Percentiles rank a stretch among this genome's conserved stretches.
Conservation (phyloP, 495 filamentous ascomycete genomes). For the Aspergillus bridgeri region DNA sequence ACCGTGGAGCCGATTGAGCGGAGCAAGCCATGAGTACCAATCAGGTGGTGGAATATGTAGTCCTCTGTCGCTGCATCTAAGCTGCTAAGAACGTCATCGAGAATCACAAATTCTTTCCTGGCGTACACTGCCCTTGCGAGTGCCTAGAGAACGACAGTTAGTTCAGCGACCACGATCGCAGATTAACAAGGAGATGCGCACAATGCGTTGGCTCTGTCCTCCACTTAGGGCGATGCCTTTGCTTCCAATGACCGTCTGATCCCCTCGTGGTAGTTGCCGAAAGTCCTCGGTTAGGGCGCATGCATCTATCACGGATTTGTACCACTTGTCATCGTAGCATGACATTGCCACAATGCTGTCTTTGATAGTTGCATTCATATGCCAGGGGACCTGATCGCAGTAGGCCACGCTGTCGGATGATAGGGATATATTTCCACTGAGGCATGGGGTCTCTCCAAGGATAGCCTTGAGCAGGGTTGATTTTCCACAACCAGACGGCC, state of each 20-base stretch:
- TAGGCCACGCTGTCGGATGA: slow-evolving; percentile 43
- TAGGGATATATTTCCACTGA: slow-evolving; percentile 40
- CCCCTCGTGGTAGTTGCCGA: slow-evolving; percentile 49
- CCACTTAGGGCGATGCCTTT: slow-evolving; percentile 63
- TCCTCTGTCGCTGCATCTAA: slow-evolving; percentile 60
- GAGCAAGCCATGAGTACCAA: slow-evolving; percentile 54
- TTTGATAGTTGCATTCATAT: slow-evolving; percentile 56
- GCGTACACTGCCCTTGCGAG: slow-evolving; percentile 59
- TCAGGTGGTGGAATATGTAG: slow-evolving; percentile 53
- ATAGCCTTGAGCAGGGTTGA: slow-evolving; percentile 55
- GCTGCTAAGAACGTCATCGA: slow-evolving; percentile 61
- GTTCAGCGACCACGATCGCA: background rate
- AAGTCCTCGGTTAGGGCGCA: slow-evolving; percentile 59
- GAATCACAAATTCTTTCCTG: slow-evolving; percentile 48
- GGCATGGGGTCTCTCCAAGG: slow-evolving; percentile 51
- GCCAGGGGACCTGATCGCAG: slow-evolving; percentile 52
- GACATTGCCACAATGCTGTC: slow-evolving; percentile 56
- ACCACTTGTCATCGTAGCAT: slow-evolving; percentile 52
- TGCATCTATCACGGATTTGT: slow-evolving; percentile 59
- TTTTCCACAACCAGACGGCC: slow-evolving; percentile 61
- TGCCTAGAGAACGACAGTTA: slow-evolving; percentile 20
- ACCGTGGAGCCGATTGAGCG: slow-evolving; percentile 46
- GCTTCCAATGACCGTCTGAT: slow-evolving; percentile 60
- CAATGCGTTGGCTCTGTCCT: slow-evolving; percentile 64
- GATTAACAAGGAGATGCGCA: slow-evolving; percentile 15